Evolutionary conservation across 1,284 basidiomycete genomes (phyloP).

Genomic region (Mrakiaceae sp.): DNA sequence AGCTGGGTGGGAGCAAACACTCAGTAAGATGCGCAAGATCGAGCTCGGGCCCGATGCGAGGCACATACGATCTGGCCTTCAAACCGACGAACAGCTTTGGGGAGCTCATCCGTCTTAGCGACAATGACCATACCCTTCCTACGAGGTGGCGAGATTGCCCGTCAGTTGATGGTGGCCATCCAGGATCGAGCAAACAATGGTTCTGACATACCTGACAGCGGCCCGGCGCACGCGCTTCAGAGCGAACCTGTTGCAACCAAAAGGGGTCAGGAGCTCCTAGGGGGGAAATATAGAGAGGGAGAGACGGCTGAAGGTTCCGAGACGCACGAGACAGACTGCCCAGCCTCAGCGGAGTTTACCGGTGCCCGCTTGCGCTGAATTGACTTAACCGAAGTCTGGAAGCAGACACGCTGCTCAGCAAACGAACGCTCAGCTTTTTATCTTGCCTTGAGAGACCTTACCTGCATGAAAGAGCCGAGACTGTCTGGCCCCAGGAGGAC

Average conservation of each 20-base stretch:
- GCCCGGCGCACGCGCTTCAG: slow-evolving; percentile 76
- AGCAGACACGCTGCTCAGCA: too few relatives aligned
- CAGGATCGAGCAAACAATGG: background rate
- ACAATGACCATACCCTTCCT: slow-evolving; percentile 63
- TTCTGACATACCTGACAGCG: slow-evolving; percentile 50
- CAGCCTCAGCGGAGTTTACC: slow-evolving; percentile 77
- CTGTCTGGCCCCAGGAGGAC: slow-evolving; percentile 86
- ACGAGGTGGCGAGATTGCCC: background rate
- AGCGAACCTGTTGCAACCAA: slow-evolving; percentile 44
- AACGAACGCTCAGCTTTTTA: too few relatives aligned
- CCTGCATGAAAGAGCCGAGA: slow-evolving; percentile 68
- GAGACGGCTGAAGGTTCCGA: background rate
- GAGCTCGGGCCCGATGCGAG: slow-evolving; percentile 47
- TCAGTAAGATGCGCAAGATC: slow-evolving; percentile 11
- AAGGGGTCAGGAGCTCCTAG: too few relatives aligned
- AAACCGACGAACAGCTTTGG: slow-evolving; percentile 63
- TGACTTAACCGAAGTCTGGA: slow-evolving; percentile 55
- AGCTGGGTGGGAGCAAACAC: slow-evolving; percentile 24
- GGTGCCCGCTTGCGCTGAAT: slow-evolving; percentile 89
- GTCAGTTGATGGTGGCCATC: background rate
- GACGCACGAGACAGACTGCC: slow-evolving; percentile 71
- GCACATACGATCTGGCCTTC: slow-evolving; percentile 70
- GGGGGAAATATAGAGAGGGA: background rate
- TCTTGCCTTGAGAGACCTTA: too few relatives aligned
- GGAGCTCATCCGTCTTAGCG: slow-evolving; percentile 48